These are phyloP conservation scores for Porcisia deanei DNA, from an alignment of 208 protist species.

Conservation along the genomic window DNA sequence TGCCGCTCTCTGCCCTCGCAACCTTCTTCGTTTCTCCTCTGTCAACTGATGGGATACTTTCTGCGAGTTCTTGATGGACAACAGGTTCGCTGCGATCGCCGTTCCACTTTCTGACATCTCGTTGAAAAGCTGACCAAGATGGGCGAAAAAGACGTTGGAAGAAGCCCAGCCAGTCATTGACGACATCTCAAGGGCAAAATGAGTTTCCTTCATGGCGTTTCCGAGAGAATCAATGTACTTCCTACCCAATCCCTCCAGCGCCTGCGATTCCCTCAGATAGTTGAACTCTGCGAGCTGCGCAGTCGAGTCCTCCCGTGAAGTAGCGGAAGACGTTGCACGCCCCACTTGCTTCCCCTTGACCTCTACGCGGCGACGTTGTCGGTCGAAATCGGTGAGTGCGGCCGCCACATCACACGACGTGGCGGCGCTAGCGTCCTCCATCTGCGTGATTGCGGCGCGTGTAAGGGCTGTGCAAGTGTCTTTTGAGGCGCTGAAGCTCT, in stretches of 20 bases:
- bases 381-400: slow-evolving; percentile 56
- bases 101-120: slow-evolving; percentile 28
- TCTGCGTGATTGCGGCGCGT: slow-evolving; percentile 28
- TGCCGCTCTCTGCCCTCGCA: slow-evolving; percentile 11
- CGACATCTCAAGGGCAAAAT: slow-evolving; percentile 67
- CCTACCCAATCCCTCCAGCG: slow-evolving; percentile 27
- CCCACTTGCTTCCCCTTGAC: slow-evolving; percentile 32
- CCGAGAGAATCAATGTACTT: slow-evolving; percentile 45
- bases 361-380: slow-evolving; percentile 45
- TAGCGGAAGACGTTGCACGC: slow-evolving; percentile 5
- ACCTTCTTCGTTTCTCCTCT: slow-evolving; percentile 41
- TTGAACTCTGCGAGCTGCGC: slow-evolving; percentile 32
- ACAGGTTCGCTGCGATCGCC: slow-evolving; percentile 28
- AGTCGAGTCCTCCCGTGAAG: slow-evolving; percentile 12
- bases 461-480: slow-evolving; percentile 41
- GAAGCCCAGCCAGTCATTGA: slow-evolving; percentile 72
- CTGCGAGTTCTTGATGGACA: slow-evolving; percentile 61
- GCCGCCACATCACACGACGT: slow-evolving; percentile 33
- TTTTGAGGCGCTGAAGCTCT: slow-evolving; percentile 33
- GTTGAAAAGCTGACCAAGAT: slow-evolving; percentile 45
- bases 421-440: slow-evolving; percentile 38
- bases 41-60: slow-evolving; percentile 56
- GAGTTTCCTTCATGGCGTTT: slow-evolving; percentile 42
- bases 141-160: slow-evolving; percentile 70
- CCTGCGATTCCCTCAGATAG: slow-evolving; percentile 26